phyloP scores from a whole-genome alignment of 73 alveolate genomes.

The Tetrahymena borealis region DNA sequence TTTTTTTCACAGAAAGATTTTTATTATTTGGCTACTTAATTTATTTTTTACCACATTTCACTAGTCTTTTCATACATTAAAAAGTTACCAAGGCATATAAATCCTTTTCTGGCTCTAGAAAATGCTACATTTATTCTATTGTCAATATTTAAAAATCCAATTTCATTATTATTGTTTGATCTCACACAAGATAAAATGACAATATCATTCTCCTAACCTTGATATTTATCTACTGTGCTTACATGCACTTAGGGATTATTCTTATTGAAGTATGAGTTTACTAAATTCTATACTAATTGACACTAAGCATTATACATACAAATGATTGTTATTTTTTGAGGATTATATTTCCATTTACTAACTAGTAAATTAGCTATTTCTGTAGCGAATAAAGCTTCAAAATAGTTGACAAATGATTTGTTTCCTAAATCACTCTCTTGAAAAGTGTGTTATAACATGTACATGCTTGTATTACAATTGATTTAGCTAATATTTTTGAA shows the following conservation, averaged over 20 bases:
- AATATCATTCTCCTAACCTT: constrained; percentile 90
- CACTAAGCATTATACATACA: constrained; percentile 63
- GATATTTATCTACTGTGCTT: constrained; percentile 74
- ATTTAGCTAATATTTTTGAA: constrained; percentile 25
- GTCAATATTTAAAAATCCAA: constrained; percentile 68
- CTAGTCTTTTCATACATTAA: neutral
- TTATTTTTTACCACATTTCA: neutral
- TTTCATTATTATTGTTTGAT: constrained; percentile 45
- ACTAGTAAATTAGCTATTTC: constrained; percentile 58
- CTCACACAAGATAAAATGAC: constrained; percentile 74
- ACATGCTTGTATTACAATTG: constrained; percentile 37
- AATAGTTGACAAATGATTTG: constrained; percentile 53
- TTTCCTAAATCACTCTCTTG: constrained; percentile 49
- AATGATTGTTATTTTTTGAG: constrained; percentile 56
- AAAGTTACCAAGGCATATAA: constrained; percentile 78
- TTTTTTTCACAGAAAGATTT: neutral
- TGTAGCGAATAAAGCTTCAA: constrained; percentile 61
- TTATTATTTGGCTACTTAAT: neutral
- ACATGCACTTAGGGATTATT: constrained; percentile 38
- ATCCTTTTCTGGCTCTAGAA: constrained; percentile 82
- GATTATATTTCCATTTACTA: constrained; percentile 37
- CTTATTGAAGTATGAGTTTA: too few relatives aligned
- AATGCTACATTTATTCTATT: constrained; percentile 89
- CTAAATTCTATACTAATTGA: constrained; percentile 11
- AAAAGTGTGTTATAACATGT: constrained; percentile 56